Percentiles rank a stretch among this genome's conserved stretches.
phyloP scores from a whole-genome alignment of 2,329 filamentous ascomycete genomes.

The Zasmidium cellare region DNA sequence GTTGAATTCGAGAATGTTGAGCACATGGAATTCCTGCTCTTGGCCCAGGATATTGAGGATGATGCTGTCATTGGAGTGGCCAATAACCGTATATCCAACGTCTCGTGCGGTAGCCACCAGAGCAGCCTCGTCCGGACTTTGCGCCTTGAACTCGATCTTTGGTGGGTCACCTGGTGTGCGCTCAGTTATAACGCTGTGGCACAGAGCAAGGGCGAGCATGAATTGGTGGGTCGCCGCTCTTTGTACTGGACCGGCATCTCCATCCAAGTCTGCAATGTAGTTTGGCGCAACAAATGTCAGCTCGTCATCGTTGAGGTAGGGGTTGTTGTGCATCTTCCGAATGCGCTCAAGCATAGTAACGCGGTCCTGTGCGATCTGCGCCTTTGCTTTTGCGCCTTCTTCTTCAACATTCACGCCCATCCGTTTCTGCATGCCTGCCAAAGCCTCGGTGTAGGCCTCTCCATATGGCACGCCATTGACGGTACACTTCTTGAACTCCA shows the following conservation, averaged over 20 bases:
- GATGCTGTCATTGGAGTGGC: slow-evolving; percentile 75
- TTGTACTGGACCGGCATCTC: slow-evolving; percentile 74
- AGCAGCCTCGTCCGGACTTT: slow-evolving; percentile 94
- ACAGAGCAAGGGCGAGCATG: slow-evolving; percentile 93
- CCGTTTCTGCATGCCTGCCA: slow-evolving; percentile 92
- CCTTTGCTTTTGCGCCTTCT: slow-evolving; percentile 69
- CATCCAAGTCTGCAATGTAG: slow-evolving; percentile 79
- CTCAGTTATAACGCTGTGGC: slow-evolving; percentile 94
- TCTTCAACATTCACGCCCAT: slow-evolving; percentile 83
- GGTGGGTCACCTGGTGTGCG: slow-evolving; percentile 85
- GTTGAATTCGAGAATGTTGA: slow-evolving; percentile 97
- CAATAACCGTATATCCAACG: slow-evolving; percentile 90
- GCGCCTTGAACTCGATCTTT: slow-evolving; percentile 91
- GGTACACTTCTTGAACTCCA: slow-evolving; percentile 99
- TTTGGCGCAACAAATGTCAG: slow-evolving; percentile 91
- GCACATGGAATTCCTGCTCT: slow-evolving; percentile 79
- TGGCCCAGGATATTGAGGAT: slow-evolving; percentile 83
- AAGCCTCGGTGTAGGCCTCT: slow-evolving; percentile 95
- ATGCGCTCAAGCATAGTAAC: slow-evolving; percentile 70
- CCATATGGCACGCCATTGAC: slow-evolving; percentile 96
- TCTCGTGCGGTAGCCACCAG: slow-evolving; percentile 92
- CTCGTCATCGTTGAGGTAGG: slow-evolving; percentile 84
- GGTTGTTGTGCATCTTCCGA: slow-evolving; percentile 80
- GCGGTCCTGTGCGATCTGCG: slow-evolving; percentile 78
- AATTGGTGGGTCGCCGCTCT: slow-evolving; percentile 79